Evolutionary conservation across 371 early-diverging fungal genomes (phyloP).

Genomic region (Synchytrium microbalum): DNA sequence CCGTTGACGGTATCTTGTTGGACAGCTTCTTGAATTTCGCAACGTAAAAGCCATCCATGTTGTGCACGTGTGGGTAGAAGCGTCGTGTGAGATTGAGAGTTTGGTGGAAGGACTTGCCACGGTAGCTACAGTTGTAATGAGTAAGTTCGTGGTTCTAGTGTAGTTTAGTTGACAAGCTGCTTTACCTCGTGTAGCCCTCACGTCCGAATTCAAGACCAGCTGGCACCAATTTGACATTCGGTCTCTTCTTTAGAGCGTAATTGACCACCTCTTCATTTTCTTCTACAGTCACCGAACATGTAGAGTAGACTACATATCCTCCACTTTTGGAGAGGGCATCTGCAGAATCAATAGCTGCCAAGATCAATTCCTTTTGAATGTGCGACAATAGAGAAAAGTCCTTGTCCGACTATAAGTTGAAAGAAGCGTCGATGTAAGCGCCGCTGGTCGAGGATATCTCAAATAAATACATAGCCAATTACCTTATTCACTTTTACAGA

Average conservation of each 20-base stretch:
- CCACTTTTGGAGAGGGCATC: constrained; percentile 89
- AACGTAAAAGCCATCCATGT: constrained; percentile 99
- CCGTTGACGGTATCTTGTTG: constrained; percentile 31
- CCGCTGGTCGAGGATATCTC: no score
- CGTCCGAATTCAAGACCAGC: constrained; percentile 89
- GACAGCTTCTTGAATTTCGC: constrained; percentile 86
- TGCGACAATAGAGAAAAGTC: constrained; percentile 87
- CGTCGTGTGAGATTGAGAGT: constrained; percentile 78
- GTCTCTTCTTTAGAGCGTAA: constrained; percentile 90
- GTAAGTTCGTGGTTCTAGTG: constrained; percentile 3
- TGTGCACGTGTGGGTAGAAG: constrained; percentile 98
- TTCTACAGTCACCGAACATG: constrained; percentile 97
- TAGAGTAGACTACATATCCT: constrained; percentile 97
- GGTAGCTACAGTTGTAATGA: constrained; percentile 55
- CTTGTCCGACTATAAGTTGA: constrained; percentile 49
- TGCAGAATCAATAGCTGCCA: constrained; percentile 96
- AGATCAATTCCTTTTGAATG: constrained; percentile 92
- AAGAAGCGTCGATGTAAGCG: no score
- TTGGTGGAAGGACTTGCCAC: constrained; percentile 85
- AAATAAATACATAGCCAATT: no score
- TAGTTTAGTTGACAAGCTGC: no score
- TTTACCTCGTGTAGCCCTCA: constrained; percentile 58
- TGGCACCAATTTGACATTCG: constrained; percentile 85
- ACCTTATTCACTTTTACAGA: constrained; percentile 90
- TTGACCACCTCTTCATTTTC: constrained; percentile 99